Evolutionary conservation across 73 alveolate genomes (phyloP).

Genomic region (Paramecium biaurelia): DNA sequence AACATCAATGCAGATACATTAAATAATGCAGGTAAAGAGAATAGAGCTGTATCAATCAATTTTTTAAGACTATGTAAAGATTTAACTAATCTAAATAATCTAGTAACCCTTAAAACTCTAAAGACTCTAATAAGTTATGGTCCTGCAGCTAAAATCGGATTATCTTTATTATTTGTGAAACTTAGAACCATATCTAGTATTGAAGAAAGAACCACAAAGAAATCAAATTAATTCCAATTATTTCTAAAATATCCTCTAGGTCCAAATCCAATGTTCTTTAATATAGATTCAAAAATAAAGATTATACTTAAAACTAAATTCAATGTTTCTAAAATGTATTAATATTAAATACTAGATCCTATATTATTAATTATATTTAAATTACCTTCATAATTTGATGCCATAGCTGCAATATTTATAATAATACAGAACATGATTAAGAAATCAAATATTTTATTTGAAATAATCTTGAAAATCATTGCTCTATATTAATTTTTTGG

Average conservation of each 20-base stretch:
- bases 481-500: slow-evolving; percentile 64
- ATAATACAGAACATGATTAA: slow-evolving; percentile 81
- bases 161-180: slow-evolving; percentile 71
- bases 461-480: slow-evolving; percentile 45
- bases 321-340: slow-evolving; percentile 58
- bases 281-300: slow-evolving; percentile 81
- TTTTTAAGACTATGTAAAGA: slow-evolving; percentile 82
- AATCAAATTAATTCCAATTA: slow-evolving; percentile 93
- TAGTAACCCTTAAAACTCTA: slow-evolving; percentile 89
- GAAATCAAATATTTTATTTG: slow-evolving; percentile 70
- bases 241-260: slow-evolving; percentile 78
- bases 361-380: neutral
- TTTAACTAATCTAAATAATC: slow-evolving; percentile 86
- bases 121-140: slow-evolving; percentile 91
- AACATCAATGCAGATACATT: slow-evolving; percentile 88
- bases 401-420: slow-evolving; percentile 83
- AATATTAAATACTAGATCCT: slow-evolving; percentile 42
- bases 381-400: slow-evolving; percentile 80
- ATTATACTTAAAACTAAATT: slow-evolving; percentile 83
- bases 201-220: slow-evolving; percentile 91
- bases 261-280: slow-evolving; percentile 90
- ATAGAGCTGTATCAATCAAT: slow-evolving; percentile 80
- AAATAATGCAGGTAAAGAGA: slow-evolving; percentile 88
- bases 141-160: slow-evolving; percentile 75
- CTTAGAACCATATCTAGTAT: slow-evolving; percentile 80